Conservation (phyloP, 371 early-diverging fungal species). For the Ordospora colligata region DNA sequence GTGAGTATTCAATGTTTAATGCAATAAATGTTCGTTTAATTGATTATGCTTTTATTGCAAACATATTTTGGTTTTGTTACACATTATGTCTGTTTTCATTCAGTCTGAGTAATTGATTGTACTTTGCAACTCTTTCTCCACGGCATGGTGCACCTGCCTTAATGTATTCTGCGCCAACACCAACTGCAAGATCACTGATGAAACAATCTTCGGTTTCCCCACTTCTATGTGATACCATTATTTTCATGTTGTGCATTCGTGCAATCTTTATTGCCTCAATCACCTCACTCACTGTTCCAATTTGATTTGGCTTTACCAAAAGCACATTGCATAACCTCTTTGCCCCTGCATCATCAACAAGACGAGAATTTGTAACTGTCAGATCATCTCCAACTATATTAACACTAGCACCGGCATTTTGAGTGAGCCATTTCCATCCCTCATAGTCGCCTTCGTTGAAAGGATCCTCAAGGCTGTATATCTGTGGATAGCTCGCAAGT, state of each 20-base stretch:
- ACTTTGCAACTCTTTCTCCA: constrained; percentile 88
- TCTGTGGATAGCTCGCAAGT: constrained; percentile 72
- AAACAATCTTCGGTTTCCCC: constrained; percentile 97
- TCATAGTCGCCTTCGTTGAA: constrained; percentile 96
- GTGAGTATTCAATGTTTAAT: too few relatives aligned
- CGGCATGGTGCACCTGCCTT: constrained; percentile 97
- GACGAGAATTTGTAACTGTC: constrained; percentile 87
- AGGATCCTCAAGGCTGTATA: constrained; percentile 91
- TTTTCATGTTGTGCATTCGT: constrained; percentile 75
- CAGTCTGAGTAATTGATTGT: constrained; percentile 87
- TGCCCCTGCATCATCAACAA: constrained; percentile 75
- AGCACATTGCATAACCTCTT: constrained; percentile 85
- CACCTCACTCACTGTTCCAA: constrained; percentile 87
- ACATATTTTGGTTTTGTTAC: background rate
- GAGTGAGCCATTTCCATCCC: constrained; percentile 72
- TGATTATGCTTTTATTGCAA: background rate
- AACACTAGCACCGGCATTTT: constrained; percentile 63
- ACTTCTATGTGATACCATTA: constrained; percentile 95
- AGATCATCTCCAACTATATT: constrained; percentile 96
- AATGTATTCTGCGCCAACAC: constrained; percentile 87
- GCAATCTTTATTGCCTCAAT: constrained; percentile 72
- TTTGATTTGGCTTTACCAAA: constrained; percentile 95
- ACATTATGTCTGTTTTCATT: constrained; percentile 67
- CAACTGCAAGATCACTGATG: constrained; percentile 92
- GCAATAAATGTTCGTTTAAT: too few relatives aligned